phyloP scores from a whole-genome alignment of 441 rosid species.

The Erysimum pusillum region DNA sequence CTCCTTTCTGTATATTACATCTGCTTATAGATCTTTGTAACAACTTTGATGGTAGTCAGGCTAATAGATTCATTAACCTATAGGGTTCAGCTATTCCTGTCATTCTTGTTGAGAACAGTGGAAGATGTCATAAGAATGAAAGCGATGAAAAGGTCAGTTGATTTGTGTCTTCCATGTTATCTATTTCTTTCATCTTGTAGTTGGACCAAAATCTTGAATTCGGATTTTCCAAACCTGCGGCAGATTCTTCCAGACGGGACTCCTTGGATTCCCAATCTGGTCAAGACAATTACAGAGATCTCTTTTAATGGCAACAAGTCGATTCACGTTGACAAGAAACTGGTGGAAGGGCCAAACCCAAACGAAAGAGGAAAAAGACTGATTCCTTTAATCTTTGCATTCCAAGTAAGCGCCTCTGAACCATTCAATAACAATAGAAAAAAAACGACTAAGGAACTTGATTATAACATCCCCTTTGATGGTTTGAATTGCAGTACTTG shows the following conservation, averaged over 20 bases:
- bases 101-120: slow-evolving; percentile 62
- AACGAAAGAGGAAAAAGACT: slow-evolving; percentile 55
- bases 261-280: slow-evolving; percentile 57
- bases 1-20: slow-evolving; percentile 14
- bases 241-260: slow-evolving; percentile 61
- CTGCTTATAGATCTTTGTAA: not conserved
- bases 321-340: slow-evolving; percentile 57
- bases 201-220: not conserved
- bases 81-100: slow-evolving; percentile 56
- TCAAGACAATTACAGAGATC: slow-evolving; percentile 53
- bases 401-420: slow-evolving; percentile 55
- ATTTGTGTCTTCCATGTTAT: slow-evolving; percentile 16
- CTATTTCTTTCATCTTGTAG: slow-evolving; percentile 4
- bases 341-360: slow-evolving; percentile 63
- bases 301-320: slow-evolving; percentile 52
- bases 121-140: slow-evolving; percentile 65
- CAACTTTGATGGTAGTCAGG: no score
- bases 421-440: not conserved
- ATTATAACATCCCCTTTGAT: slow-evolving; percentile 6
- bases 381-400: slow-evolving; percentile 55
- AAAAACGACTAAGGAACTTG: not conserved
- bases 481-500: slow-evolving; percentile 47
- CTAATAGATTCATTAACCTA: slow-evolving; percentile 21
- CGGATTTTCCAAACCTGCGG: slow-evolving; percentile 2
- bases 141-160: slow-evolving; percentile 58